These are phyloP conservation scores for Moringa oleifera DNA, from an alignment of 345 rosid species.

Conservation along the genomic window DNA sequence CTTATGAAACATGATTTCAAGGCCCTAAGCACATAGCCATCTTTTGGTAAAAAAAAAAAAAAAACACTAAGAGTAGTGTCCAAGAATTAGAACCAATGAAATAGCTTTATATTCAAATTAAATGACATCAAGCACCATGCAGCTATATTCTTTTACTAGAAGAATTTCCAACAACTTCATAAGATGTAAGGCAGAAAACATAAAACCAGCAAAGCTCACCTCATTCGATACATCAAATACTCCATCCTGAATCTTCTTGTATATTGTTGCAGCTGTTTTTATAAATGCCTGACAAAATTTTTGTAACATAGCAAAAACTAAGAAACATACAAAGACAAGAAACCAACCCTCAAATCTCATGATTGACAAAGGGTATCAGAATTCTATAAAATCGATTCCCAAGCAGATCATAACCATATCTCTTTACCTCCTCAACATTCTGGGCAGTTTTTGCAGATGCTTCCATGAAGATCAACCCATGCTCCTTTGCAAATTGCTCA, in stretches of 20 bases:
- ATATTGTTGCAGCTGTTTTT: constrained; percentile 90
- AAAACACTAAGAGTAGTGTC: no score
- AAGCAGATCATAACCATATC: neutral
- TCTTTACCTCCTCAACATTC: constrained; percentile 85
- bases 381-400: no score
- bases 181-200: neutral
- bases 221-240: constrained; percentile 96
- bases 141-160: neutral
- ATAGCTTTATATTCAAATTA: no score
- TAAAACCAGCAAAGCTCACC: constrained; percentile 27
- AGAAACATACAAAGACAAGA: neutral
- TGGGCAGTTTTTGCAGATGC: constrained; percentile 99
- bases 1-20: neutral
- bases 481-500: constrained; percentile 91
- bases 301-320: constrained; percentile 4
- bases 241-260: constrained; percentile 97
- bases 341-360: neutral
- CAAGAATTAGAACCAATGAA: no score
- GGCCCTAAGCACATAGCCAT: neutral
- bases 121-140: neutral
- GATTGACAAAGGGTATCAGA: no score
- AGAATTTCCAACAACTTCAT: neutral
- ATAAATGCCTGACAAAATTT: constrained; percentile 66
- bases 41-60: no score
- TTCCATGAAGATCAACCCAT: constrained; percentile 96